Percentiles rank a stretch among this genome's conserved stretches.
phyloP scores from a whole-genome alignment of 2,329 filamentous ascomycete species.

The Nigrospora sphaerica region DNA sequence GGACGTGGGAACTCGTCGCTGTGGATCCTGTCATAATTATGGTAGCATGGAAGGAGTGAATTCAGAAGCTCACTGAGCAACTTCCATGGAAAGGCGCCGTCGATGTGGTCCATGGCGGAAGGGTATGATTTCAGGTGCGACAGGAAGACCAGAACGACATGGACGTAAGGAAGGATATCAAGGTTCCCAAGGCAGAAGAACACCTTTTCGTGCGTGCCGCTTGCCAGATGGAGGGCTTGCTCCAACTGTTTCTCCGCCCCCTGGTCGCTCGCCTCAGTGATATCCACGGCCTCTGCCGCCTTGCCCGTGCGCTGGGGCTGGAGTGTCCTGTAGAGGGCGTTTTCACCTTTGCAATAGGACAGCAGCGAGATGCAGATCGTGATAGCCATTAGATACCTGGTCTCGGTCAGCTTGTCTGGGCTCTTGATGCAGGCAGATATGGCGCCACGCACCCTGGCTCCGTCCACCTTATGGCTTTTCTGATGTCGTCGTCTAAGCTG shows the following conservation, averaged over 20 bases:
- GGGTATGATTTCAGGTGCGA: conserved; percentile 33
- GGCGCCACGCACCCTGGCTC: conserved; percentile 35
- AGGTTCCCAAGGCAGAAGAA: conserved; percentile 46
- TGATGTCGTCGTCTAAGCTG: conserved; percentile 51
- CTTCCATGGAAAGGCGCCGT: conserved; percentile 45
- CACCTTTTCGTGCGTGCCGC: conserved; percentile 26
- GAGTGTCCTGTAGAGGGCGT: too few species aligned
- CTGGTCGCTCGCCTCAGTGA: conserved; percentile 9
- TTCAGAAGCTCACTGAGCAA: conserved; percentile 33
- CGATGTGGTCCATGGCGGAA: conserved; percentile 34
- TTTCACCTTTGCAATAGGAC: conserved; percentile 40
- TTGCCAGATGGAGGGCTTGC: conserved; percentile 14
- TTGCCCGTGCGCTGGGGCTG: too few species aligned
- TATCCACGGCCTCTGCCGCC: conserved; percentile 3
- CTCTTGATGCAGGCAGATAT: too few species aligned
- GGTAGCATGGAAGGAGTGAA: conserved; percentile 22
- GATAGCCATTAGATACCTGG: conserved; percentile 47
- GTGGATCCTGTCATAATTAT: conserved; percentile 23
- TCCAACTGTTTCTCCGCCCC: conserved; percentile 9
- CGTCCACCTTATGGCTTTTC: conserved; percentile 38
- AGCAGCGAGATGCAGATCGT: conserved; percentile 46
- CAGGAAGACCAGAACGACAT: conserved; percentile 56
- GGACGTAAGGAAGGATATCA: conserved; percentile 55
- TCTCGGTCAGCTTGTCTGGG: background rate
- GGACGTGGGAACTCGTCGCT: conserved; percentile 23